Evolutionary conservation across 2,329 filamentous ascomycete genomes (phyloP).

Genomic region (Alternaria postmessia): DNA sequence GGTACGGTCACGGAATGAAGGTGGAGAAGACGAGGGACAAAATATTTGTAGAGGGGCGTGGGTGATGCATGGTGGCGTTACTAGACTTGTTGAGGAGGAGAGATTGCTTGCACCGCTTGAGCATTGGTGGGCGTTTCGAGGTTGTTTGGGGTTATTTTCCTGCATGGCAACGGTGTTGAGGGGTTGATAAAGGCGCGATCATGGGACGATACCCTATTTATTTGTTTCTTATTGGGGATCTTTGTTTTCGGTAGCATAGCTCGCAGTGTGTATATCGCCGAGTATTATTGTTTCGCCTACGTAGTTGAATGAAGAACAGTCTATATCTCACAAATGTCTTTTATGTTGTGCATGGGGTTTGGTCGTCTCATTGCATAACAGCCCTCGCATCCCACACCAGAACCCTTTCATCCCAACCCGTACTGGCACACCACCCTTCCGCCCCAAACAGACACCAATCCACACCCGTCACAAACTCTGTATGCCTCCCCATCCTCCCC

Average conservation of each 20-base stretch:
- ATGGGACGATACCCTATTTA: conserved; percentile 27
- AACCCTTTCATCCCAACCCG: conserved; percentile 92
- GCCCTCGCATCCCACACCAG: conserved; percentile 89
- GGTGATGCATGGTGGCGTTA: not conserved
- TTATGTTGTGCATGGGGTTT: not conserved
- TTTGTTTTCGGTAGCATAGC: not conserved
- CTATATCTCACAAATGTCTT: not conserved
- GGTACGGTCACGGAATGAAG: too few relatives aligned
- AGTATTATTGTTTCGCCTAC: not conserved
- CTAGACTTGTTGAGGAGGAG: not conserved
- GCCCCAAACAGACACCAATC: conserved; percentile 98
- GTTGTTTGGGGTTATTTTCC: conserved; percentile 8
- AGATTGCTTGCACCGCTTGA: not conserved
- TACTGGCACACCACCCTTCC: conserved; percentile 94
- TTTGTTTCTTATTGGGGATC: not conserved
- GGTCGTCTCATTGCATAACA: conserved; percentile 58
- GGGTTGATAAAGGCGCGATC: conserved; percentile 12
- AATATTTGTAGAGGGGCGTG: not conserved
- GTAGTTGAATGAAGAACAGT: not conserved
- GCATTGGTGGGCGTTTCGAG: conserved; percentile 1
- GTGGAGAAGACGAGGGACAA: not conserved
- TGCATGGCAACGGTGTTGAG: conserved; percentile 10
- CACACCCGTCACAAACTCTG: conserved; percentile 93
- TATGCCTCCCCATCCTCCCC: conserved; percentile 89
- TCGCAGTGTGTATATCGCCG: not conserved